phyloP scores from a whole-genome alignment of 495 filamentous ascomycete species.

The Pseudotulostoma volvatum region DNA sequence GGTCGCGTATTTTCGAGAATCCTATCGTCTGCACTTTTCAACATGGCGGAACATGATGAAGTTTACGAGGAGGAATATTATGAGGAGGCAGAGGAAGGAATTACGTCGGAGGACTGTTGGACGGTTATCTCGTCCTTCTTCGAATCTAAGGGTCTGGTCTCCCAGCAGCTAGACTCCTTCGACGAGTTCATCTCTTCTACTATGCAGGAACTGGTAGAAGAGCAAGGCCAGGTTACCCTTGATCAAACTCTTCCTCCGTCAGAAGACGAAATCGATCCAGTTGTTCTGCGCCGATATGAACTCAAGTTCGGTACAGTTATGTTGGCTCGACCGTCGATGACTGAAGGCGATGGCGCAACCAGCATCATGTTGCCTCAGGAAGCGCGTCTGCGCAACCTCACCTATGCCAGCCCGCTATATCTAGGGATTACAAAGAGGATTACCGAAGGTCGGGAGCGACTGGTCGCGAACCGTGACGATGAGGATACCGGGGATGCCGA shows the following conservation, averaged over 20 bases:
- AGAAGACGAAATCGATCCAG: conserved; percentile 50
- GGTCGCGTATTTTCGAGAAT: background rate
- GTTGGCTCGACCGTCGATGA: conserved; percentile 71
- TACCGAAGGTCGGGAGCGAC: conserved; percentile 62
- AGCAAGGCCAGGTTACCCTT: conserved; percentile 72
- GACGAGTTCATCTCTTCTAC: conserved; percentile 88
- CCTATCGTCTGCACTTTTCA: conserved; percentile 6
- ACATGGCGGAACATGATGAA: conserved; percentile 39
- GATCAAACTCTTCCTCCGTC: conserved; percentile 67
- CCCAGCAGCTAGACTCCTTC: conserved; percentile 95
- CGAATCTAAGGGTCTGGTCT: conserved; percentile 84
- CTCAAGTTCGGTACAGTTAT: conserved; percentile 77
- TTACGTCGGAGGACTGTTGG: conserved; percentile 88
- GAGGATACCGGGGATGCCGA: conserved; percentile 29
- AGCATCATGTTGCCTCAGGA: conserved; percentile 75
- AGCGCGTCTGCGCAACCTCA: conserved; percentile 84
- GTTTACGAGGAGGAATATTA: conserved; percentile 36
- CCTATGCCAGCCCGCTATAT: conserved; percentile 83
- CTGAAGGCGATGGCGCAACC: conserved; percentile 79
- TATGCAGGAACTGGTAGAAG: conserved; percentile 80
- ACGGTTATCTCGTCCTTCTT: conserved; percentile 94
- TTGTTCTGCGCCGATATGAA: conserved; percentile 77
- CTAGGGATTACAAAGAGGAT: conserved; percentile 66
- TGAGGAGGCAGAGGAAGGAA: conserved; percentile 51
- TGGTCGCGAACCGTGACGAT: conserved; percentile 36